Evolutionary conservation across 2,329 filamentous ascomycete genomes (phyloP).

Genomic region (Polychaeton citri): DNA sequence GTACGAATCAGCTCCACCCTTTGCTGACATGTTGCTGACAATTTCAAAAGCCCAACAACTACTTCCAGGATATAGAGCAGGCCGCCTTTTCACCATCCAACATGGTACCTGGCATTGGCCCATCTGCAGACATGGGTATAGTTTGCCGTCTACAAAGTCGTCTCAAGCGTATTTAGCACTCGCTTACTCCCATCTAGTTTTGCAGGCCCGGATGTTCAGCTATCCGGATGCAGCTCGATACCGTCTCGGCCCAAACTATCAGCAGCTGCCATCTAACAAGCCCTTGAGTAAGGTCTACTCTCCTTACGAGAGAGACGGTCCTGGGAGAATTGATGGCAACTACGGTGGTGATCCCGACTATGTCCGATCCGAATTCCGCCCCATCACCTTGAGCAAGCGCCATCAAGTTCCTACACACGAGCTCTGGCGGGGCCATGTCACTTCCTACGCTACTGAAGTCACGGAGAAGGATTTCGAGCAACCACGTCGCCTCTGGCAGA

Average conservation of each 20-base stretch:
- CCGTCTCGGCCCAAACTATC: constrained; percentile 36
- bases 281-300: constrained; percentile 8
- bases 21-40: no score
- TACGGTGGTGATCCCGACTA: constrained; percentile 35
- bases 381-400: constrained; percentile 9
- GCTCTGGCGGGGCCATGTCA: constrained; percentile 11
- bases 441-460: constrained; percentile 21
- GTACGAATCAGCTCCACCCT: no score
- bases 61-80: constrained; percentile 58
- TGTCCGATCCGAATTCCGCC: constrained; percentile 19
- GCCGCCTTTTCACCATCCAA: constrained; percentile 52
- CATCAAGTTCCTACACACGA: constrained; percentile 9
- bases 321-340: constrained; percentile 25
- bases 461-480: constrained; percentile 39
- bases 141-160: background rate
- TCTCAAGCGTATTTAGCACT: no score
- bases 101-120: constrained; percentile 50
- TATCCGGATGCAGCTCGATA: constrained; percentile 45
- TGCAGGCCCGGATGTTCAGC: constrained; percentile 49
- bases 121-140: constrained; percentile 43
- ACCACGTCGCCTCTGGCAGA: constrained; percentile 33
- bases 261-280: constrained; percentile 29
- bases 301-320: constrained; percentile 28
- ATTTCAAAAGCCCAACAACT: constrained; percentile 41
- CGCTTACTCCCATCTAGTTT: no score